Conservation (phyloP, 768 basidiomycete species). For the Strobilomyces dryophilus region DNA sequence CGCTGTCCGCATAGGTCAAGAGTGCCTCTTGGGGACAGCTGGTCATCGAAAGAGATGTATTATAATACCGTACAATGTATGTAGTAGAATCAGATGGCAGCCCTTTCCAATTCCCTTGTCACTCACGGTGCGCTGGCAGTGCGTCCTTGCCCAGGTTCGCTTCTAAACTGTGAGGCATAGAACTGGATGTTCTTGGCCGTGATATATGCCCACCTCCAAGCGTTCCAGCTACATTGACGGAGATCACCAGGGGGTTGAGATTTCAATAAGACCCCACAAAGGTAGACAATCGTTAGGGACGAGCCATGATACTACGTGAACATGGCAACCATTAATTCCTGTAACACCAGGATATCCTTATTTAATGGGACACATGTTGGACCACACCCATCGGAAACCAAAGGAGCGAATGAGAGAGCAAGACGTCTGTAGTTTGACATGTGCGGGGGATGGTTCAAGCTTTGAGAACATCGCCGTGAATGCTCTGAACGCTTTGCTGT, state of each 20-base stretch:
- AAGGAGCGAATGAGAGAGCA: background rate
- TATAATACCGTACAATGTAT: no score
- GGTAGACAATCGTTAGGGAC: conserved; percentile 11
- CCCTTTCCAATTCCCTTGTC: no score
- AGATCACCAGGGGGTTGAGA: background rate
- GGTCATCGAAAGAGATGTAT: no score
- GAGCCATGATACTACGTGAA: background rate
- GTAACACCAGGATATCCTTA: background rate
- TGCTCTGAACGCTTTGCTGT: background rate
- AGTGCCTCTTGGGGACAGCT: no score
- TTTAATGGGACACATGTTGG: conserved; percentile 2
- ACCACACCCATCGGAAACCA: conserved; percentile 15
- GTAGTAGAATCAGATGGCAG: no score
- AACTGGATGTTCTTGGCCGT: conserved; percentile 9
- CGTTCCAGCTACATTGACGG: conserved; percentile 9
- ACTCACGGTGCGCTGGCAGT: no score
- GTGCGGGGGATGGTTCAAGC: background rate
- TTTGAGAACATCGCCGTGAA: conserved; percentile 2
- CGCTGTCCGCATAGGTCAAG: no score
- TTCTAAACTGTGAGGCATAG: no score
- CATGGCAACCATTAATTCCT: conserved; percentile 12
- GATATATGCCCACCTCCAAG: conserved; percentile 8
- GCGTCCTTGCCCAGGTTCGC: no score
- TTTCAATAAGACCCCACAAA: conserved; percentile 1
- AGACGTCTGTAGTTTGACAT: conserved; percentile 8